Percentiles rank a stretch among this genome's conserved stretches.
phyloP scores from a whole-genome alignment of 768 basidiomycete genomes.

The Suillus decipiens region DNA sequence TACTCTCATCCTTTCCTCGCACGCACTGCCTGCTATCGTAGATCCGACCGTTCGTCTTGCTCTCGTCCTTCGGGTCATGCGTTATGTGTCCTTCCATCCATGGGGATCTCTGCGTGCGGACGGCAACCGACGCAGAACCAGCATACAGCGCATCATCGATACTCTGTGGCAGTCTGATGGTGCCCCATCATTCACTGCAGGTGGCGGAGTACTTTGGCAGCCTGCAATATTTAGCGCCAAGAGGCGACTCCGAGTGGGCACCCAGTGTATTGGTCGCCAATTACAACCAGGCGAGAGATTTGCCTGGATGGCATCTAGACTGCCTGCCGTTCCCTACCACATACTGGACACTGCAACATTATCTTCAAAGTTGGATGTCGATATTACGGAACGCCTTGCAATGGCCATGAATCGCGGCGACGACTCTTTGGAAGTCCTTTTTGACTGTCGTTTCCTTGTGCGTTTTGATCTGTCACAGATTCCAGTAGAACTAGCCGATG shows the following conservation, averaged over 20 bases:
- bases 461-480: constrained; percentile 45
- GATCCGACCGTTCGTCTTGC: constrained; percentile 40
- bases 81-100: constrained; percentile 69
- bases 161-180: constrained; percentile 46
- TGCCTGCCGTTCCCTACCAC: constrained; percentile 45
- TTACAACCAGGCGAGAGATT: constrained; percentile 27
- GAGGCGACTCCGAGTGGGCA: constrained; percentile 22
- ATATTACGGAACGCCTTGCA: constrained; percentile 41
- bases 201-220: constrained; percentile 65
- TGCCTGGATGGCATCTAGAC: constrained; percentile 67
- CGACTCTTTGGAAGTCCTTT: constrained; percentile 46
- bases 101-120: constrained; percentile 77
- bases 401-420: constrained; percentile 15
- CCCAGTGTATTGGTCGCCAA: constrained; percentile 16
- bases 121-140: constrained; percentile 49
- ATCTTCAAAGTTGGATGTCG: constrained; percentile 35
- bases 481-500: constrained; percentile 38
- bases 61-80: constrained; percentile 57
- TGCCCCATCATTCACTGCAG: constrained; percentile 47
- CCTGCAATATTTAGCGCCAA: constrained; percentile 44
- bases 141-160: constrained; percentile 48
- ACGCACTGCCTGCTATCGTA: constrained; percentile 34
- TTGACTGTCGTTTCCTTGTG: constrained; percentile 67
- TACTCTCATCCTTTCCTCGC: constrained; percentile 49
- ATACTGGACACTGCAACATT: constrained; percentile 28